Evolutionary conservation across 352 stramenopile species (phyloP), one percentile per base, ranked within the genome.

Genomic region (Phytophthora nicotianae): DNA sequence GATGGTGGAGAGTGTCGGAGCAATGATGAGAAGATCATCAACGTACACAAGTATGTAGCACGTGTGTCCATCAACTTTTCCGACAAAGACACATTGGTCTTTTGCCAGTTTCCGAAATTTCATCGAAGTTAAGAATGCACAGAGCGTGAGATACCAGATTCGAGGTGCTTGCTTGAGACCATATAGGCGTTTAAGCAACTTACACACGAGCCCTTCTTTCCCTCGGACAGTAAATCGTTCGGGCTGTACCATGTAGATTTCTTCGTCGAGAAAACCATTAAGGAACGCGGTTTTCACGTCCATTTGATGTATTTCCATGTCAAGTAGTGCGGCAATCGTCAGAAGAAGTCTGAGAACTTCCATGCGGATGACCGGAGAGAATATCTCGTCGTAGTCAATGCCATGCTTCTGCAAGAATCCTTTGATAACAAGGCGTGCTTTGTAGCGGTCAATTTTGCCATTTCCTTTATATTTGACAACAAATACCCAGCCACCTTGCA

Each of bases 91-190:
- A 11, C 29, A 35, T 35, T 35, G 29, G 29, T 35, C 29, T 35
- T 35, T 35, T 13, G 13, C 9, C 5, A 35, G 29, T 11, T 35
- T 35, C 5, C 13, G 29, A 8, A 35, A 35, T 8, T 35, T 35
- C 29, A 35, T 35, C 5, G 29, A 13, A 2, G 13, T 3, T 8
- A 35, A 8, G 29, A 13, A 35, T 3, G 29, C 9, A 8, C 29
- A 35, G 5, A 35, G 29, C 5, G 43, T 50, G 21, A 50, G 21
- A 19, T 51, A 38, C 24, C 45, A 51, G 24, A 38, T 51, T 4
- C 14, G 45, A n/a, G 45, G 45, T 50, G 45, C 24, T 24, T 50
- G 45, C 19, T 51, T 51, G 2, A 51, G 26, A 11, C 45, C 45
- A 23, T 38, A 38, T 20, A 51, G 23, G 24, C 45, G 38, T 24